Evolutionary conservation across 495 filamentous ascomycete genomes (phyloP), one percentile per base, ranked within the genome.

Genomic region (Xylaria intraflava): DNA sequence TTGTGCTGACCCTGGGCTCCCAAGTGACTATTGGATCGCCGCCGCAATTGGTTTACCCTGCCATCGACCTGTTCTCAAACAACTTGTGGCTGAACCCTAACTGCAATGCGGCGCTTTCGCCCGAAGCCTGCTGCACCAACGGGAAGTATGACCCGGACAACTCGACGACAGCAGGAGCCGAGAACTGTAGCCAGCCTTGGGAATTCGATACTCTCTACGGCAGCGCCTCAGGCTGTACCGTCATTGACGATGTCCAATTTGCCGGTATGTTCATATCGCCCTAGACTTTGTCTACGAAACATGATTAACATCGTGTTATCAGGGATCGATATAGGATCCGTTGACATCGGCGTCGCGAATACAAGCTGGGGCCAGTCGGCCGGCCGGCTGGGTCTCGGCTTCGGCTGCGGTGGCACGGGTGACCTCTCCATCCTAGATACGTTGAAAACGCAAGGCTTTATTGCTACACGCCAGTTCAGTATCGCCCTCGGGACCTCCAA

Each of bases 381-480:
- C 14, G 53, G 53, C 19, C 39, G 39, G 14, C 23, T 56, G 6
- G 53, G 53, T 38, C 39, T 56, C 2, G 53, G 53, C 10, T 56
- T 56, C 44, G 53, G 53, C 40, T 44, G 47, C 30, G 4, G n/a
- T 6, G 23, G 10, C 29, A 23, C 17, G 36, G 46, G 36, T 11
- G 20, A 51, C 9, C 27, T 47, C 33, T 39, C 53, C 2, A 12
- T 56, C 12, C 3, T 51, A 10, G 46, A 56, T 14, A 12, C 1
- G 1, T 24, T 56, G 40, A 45, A 50, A n/a, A n/a, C 35, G 6
- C 22, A 39, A 6, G 53, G 40, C 23, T 19, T 50, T 19, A 51
- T 56, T 23, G 12, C 53, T 30, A 39, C 11, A 6, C 46, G 47
- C 17, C 53, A 56, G 11, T 56, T 56, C n/a, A 56, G 53, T 36